These are phyloP conservation scores for Cantharellus anzutake DNA, from an alignment of 768 basidiomycete genomes.

Conservation along the genomic window DNA sequence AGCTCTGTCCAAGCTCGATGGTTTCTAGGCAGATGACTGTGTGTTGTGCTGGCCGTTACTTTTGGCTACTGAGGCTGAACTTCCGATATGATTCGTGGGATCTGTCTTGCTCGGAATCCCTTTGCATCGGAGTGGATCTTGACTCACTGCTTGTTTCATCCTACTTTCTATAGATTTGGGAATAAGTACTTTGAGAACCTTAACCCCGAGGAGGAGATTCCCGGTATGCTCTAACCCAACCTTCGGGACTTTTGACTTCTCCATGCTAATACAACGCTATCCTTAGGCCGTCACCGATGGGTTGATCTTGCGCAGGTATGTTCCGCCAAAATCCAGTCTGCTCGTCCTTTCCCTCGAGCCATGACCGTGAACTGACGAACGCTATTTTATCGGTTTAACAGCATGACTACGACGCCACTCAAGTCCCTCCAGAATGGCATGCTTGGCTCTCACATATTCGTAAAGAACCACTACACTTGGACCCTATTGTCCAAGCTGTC, in stretches of 20 bases:
- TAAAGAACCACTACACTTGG: constrained; percentile 56
- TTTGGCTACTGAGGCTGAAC: too few relatives aligned
- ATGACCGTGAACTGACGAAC: background rate
- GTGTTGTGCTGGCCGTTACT: background rate
- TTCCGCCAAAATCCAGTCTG: background rate
- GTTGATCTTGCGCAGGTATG: constrained; percentile 77
- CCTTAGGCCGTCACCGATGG: constrained; percentile 84
- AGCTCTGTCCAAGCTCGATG: background rate
- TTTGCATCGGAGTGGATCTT: background rate
- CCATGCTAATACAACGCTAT: background rate
- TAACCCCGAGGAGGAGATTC: constrained; percentile 72
- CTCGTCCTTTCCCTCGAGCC: background rate
- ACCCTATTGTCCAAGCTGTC: constrained; percentile 44
- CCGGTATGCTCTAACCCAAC: constrained; percentile 31
- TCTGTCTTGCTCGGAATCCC: too few relatives aligned
- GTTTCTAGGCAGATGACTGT: background rate
- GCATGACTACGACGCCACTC: constrained; percentile 80
- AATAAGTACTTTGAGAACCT: constrained; percentile 90
- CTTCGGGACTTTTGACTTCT: background rate
- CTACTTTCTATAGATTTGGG: constrained; percentile 42
- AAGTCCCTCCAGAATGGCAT: constrained; percentile 95
- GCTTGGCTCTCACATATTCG: constrained; percentile 89
- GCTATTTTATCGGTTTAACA: constrained; percentile 13
- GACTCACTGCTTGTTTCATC: constrained; percentile 2
- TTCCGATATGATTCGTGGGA: too few relatives aligned